Evolutionary conservation across 2,329 filamentous ascomycete genomes (phyloP), one percentile per base, ranked within the genome.

Genomic region (Monilinia vaccinii-corymbosi): DNA sequence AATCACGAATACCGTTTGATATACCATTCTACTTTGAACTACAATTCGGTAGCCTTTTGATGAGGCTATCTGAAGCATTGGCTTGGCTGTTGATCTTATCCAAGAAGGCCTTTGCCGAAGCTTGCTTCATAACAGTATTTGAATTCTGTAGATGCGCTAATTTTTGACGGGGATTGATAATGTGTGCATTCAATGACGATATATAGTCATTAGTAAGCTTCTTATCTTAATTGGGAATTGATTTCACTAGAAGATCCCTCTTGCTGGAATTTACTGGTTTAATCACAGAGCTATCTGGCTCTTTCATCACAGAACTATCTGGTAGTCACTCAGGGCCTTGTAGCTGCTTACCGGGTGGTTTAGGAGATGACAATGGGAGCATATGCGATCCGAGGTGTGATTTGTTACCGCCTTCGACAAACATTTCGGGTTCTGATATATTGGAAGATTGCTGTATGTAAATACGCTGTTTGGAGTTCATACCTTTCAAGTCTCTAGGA

Each of bases 401-500:
- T 23, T 53, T 44, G 9, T 42, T 42, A n/a, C 51, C 36, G 16
- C 34, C 49, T 42, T 28, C 9, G n/a, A n/a, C 23, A 11, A 8
- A 7, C 36, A 31, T 31, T 40, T 31, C n/a, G 50, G 32, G 28
- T n/a, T 21, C 25, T 45, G 59, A 45, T 13, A 25, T 18, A 31
- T 46, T 40, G 25, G 55, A 21, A 40, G 40, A 18, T 61, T 31
- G 59, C n/a, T 14, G 13, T 32, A 47, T 40, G 9, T 36, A 10
- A 38, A 46, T 32, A 47, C 25, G 42, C 21, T 49, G 38, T 51
- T 53, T 55, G 13, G 48, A 38, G 32, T 38, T 48, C 60, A 42
- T 61, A 61, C 60, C 60, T 59, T 61, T 52, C 32, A 59, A 25
- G 34, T 61, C 56, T n/a, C 18, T 14, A 18, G 56, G 40, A 32